Base-by-base conservation (phyloP, 2,329 filamentous ascomycete species). In the Paramyrothecium roridum region DNA sequence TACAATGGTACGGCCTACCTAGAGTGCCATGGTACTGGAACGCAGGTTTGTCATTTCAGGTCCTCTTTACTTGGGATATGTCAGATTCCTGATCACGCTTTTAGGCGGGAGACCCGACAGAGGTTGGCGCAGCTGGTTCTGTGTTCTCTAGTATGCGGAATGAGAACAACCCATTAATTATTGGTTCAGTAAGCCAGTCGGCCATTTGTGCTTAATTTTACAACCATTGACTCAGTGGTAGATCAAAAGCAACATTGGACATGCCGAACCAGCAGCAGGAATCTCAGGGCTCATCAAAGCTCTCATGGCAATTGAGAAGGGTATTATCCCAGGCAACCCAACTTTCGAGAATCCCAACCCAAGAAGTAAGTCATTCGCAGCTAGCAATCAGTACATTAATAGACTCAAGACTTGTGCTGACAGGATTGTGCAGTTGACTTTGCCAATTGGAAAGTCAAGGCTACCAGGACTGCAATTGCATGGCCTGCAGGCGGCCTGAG, bases 21-120 rank as follows among this genome's bases (percentile, higher is more conserved):
- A 16, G 74, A 77, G 54, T 67, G 65, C 11, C 75, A 77, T 52
- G 73, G 73, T 8, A 76, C 74, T 0, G 73, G 72, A 1, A 77
- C 74, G 4, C 57, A 56, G 8, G 68, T n/a, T n/a, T n/a, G n/a
- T n/a, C n/a, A n/a, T n/a, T n/a, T n/a, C n/a, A n/a, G n/a, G n/a
- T n/a, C n/a, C n/a, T n/a, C n/a, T n/a, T n/a, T n/a, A n/a, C n/a
- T n/a, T n/a, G n/a, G n/a, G n/a, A n/a, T n/a, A n/a, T n/a, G n/a
- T n/a, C n/a, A n/a, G n/a, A n/a, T n/a, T n/a, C n/a, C n/a, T n/a
- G n/a, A n/a, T n/a, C n/a, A n/a, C n/a, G n/a, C n/a, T n/a, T n/a
- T n/a, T n/a, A n/a, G n/a, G n/a, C 67, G 2, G 75, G 74, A 2
- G 74, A 76, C 50, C 69, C 73, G 0, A 57, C 64, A 17, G 74